Evolutionary conservation across 768 basidiomycete genomes (phyloP), one percentile per base, ranked within the genome.

Genomic region (Agrocybe praecox): DNA sequence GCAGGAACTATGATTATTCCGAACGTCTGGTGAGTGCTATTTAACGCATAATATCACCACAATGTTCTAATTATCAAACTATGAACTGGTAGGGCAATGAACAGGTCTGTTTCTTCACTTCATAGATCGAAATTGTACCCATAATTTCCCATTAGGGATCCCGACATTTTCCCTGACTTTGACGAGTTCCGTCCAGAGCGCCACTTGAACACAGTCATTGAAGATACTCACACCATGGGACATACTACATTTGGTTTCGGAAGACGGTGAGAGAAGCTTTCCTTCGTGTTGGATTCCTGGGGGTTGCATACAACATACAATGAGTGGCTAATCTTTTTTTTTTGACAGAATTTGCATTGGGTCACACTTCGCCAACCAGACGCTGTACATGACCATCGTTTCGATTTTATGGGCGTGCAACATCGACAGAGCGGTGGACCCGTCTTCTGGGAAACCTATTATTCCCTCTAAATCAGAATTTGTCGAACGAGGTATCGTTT

Each of bases 331-430:
- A 40, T 14, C 36, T 21, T 19, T 3, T 11, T 43, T n/a, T 5
- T 33, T 15, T 22, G 19, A 6, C 22, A 47, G 53, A n/a, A 69
- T 72, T 15, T 76, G 75, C 51, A 62, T 67, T 17, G 75, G 75
- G 15, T 58, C 63, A 21, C 63, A 72, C 51, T 56, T 75, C 18
- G 74, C 74, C 1, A 71, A 72, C 49, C 59, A 69, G 14, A 65
- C 69, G 15, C 44, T 76, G 29, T 76, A 74, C 54, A 72, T 75
- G 32, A 60, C 64, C 26, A 66, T 72, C 22, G 74, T 74, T 17
- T 55, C 60, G 29, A 52, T 69, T 6, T 62, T 76, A 2, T 60
- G 58, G 55, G 61, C 61, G 12, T 44, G 46, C 15, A 52, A 62
- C 21, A 58, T 65, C 44, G 53, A 52, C 3, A 42, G 26, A 9